These are phyloP conservation scores for Carex kokanica DNA, from an alignment of 176 grass and related monocot species.

Conservation along the genomic window DNA sequence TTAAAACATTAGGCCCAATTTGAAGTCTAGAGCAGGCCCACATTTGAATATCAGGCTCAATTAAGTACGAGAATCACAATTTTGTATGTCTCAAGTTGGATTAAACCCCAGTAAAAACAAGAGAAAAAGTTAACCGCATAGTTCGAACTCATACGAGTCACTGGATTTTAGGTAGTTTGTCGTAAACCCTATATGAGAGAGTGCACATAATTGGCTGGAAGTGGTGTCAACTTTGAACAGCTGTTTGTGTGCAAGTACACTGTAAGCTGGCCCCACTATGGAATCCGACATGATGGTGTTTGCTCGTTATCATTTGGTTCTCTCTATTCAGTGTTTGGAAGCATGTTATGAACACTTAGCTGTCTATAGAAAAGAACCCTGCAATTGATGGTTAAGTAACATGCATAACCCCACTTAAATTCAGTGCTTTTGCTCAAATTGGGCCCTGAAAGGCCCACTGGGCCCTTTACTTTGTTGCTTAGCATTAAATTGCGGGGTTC, in stretches of 20 bases:
- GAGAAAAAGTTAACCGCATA: background rate
- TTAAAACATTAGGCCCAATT: background rate
- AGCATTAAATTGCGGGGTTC: constrained; percentile 1
- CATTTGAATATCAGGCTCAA: background rate
- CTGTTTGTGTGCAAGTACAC: constrained; percentile 3
- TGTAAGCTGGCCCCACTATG: background rate
- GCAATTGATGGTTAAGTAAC: constrained; percentile 9
- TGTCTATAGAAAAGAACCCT: constrained; percentile 10
- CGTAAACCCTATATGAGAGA: background rate
- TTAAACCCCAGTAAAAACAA: background rate
- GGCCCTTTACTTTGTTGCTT: constrained; percentile 5
- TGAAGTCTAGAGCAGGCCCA: background rate
- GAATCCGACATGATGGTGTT: background rate
- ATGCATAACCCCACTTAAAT: constrained; percentile 4
- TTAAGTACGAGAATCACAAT: background rate
- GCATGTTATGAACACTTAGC: constrained; percentile 3
- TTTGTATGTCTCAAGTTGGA: background rate
- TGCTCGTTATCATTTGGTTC: background rate
- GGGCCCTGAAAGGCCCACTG: background rate
- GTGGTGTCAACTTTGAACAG: background rate
- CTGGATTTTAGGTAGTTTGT: background rate
- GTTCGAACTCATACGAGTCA: background rate
- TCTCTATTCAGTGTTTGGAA: background rate
- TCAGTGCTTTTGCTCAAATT: constrained; percentile 5
- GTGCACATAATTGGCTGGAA: constrained; percentile 8